Conservation (phyloP, 1,284 basidiomycete genomes). For the Somion occarium region DNA sequence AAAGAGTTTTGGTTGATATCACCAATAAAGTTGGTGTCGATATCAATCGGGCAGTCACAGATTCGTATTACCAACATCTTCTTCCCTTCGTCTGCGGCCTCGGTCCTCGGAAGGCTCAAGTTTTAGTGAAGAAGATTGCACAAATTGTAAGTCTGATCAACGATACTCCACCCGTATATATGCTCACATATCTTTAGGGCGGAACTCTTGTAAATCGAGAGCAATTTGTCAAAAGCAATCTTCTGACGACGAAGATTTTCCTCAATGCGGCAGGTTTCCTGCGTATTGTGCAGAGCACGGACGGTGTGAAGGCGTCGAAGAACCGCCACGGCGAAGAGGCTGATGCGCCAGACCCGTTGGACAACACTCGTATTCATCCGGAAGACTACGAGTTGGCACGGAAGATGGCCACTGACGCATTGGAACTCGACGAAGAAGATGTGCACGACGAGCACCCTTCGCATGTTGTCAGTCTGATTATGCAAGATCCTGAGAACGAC, state of each 20-base stretch:
- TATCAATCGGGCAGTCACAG: constrained; percentile 87
- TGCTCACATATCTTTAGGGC: constrained; percentile 42
- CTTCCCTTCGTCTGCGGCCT: constrained; percentile 92
- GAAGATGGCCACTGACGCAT: constrained; percentile 97
- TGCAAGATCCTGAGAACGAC: constrained; percentile 78
- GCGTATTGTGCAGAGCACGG: constrained; percentile 65
- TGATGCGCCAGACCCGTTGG: constrained; percentile 83
- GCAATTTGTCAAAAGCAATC: constrained; percentile 76
- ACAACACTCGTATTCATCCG: constrained; percentile 95
- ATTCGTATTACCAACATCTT: constrained; percentile 84
- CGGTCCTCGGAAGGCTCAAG: constrained; percentile 92
- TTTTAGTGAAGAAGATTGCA: constrained; percentile 79
- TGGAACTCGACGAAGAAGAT: constrained; percentile 95
- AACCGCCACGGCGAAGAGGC: constrained; percentile 65
- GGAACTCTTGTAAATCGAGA: constrained; percentile 82
- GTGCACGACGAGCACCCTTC: constrained; percentile 88
- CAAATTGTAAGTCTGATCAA: constrained; percentile 48
- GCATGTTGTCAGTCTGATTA: constrained; percentile 79
- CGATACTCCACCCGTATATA: neutral
- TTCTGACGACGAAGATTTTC: constrained; percentile 85
- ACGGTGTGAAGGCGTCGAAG: constrained; percentile 58
- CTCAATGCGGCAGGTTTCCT: constrained; percentile 90
- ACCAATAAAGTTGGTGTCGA: constrained; percentile 94
- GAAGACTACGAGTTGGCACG: constrained; percentile 98
- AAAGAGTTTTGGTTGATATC: constrained; percentile 85